Evolutionary conservation across 768 basidiomycete species (phyloP).

Genomic region (Lyophyllum shimeji): DNA sequence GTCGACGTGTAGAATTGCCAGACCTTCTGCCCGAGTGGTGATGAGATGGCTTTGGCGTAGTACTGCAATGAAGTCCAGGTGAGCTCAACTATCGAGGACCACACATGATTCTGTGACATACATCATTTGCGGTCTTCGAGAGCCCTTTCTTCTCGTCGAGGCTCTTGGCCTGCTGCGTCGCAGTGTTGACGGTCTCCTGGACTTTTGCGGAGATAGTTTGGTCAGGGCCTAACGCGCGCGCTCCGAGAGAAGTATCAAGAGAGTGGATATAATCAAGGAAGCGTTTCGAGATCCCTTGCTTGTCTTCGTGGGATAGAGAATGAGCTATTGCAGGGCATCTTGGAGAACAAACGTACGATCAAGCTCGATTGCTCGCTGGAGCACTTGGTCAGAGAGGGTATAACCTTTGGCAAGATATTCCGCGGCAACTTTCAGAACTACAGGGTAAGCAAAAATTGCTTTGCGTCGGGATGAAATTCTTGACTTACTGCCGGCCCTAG

Average conservation of each 20-base stretch:
- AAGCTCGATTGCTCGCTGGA: slow-evolving; percentile 80
- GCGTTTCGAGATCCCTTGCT: slow-evolving; percentile 84
- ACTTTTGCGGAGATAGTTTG: slow-evolving; percentile 79
- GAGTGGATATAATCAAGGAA: slow-evolving; percentile 80
- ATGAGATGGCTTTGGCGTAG: slow-evolving; percentile 73
- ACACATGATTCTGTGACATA: slow-evolving; percentile 25
- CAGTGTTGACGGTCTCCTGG: slow-evolving; percentile 60
- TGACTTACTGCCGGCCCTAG: slow-evolving; percentile 74
- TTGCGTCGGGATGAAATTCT: too few species aligned
- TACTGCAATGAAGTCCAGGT: slow-evolving; percentile 46
- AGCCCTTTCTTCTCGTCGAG: slow-evolving; percentile 84
- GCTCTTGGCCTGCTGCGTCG: slow-evolving; percentile 65
- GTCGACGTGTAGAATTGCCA: slow-evolving; percentile 83
- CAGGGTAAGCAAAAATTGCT: neutral
- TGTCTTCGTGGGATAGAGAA: slow-evolving; percentile 37
- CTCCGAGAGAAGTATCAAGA: slow-evolving; percentile 71
- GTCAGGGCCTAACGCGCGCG: slow-evolving; percentile 73
- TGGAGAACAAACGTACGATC: slow-evolving; percentile 47
- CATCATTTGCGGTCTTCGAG: slow-evolving; percentile 67
- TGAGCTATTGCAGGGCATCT: neutral
- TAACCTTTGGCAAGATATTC: slow-evolving; percentile 95
- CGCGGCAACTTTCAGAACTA: slow-evolving; percentile 63
- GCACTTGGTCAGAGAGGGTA: slow-evolving; percentile 70
- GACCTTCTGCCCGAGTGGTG: slow-evolving; percentile 77
- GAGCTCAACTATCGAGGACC: neutral